Base-by-base conservation (phyloP, 495 filamentous ascomycete genomes). In the Sphaerosporella brunnea region DNA sequence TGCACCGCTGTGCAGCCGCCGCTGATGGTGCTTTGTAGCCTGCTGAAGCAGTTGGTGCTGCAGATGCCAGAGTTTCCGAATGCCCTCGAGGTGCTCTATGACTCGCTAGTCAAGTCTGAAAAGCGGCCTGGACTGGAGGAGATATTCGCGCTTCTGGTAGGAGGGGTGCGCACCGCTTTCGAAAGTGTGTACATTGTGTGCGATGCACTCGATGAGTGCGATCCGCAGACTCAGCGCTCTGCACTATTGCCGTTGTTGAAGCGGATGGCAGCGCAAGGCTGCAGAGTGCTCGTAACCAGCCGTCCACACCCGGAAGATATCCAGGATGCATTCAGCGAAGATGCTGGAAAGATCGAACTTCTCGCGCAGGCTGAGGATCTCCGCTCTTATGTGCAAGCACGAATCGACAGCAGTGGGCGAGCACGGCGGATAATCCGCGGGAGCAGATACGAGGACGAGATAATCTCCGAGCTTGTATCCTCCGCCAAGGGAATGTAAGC, bases 141-240 rank as follows among this genome's bases (percentile, higher is more conserved):
- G 28, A 13, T 32, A 13, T 32, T 5, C 28, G 13, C 28, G 7
- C 7, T 32, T 5, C 28, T 32, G 28, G 7, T 32, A 32, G 28
- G 13, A 13, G 13, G 5, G 7, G 13, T 5, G 13, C 28, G 13
- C 7, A 5, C 13, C 28, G 5, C 13, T 13, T 13, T 13, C 7
- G 28, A 13, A 5, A 13, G 5, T 5, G 36, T 39, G 5, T 39
- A 15, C 19, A 39, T 39, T 15, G 36, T 39, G 8, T 5, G 5
- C 19, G 36, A 39, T 20, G 36, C 36, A 15, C 15, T 39, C 7
- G 36, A 39, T 39, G 36, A 39, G 16, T 39, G 36, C 36, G 28
- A 32, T 5, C 28, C 28, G 28, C 28, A 32, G 28, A 32, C 7
- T 5, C 5, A 13, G 28, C 7, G 28, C 7, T 5, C 5, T 13